Evolutionary conservation across 768 basidiomycete species (phyloP).

Genomic region (Tricholoma sp.): DNA sequence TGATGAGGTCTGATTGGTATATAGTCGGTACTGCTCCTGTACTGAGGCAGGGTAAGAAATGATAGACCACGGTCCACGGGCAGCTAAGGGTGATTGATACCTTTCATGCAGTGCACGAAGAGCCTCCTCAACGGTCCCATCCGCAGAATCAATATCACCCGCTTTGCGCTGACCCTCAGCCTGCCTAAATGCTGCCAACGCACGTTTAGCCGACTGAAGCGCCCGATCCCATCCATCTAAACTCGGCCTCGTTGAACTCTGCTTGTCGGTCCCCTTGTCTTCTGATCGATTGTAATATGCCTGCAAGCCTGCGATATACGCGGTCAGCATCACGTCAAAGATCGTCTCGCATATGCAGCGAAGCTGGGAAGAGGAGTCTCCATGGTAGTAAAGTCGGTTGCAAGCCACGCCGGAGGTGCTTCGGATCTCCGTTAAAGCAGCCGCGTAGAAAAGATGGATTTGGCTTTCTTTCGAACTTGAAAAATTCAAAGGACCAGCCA

Average conservation of each 20-base stretch:
- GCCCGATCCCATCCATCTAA: not conserved
- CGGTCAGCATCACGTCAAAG: not conserved
- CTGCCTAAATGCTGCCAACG: not conserved
- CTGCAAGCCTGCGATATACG: not conserved
- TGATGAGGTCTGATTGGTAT: constrained; percentile 6
- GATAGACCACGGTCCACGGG: too few species aligned
- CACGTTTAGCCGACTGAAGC: too few species aligned
- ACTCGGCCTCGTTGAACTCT: not conserved
- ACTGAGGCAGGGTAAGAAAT: constrained; percentile 10
- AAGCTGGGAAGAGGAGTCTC: not conserved
- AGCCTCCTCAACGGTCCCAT: constrained; percentile 7
- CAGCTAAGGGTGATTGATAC: too few species aligned
- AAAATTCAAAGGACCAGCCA: not conserved
- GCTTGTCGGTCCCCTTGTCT: not conserved
- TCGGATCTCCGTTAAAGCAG: not conserved
- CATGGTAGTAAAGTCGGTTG: not conserved
- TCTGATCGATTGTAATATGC: not conserved
- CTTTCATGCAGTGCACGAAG: too few species aligned
- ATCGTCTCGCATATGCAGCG: not conserved
- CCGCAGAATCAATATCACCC: constrained; percentile 12
- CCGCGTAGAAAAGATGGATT: not conserved
- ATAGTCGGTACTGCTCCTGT: constrained; percentile 7
- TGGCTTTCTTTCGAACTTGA: not conserved
- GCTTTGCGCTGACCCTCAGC: not conserved
- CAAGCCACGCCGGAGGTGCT: not conserved